Conservation (phyloP, 2,329 filamentous ascomycete species). For the Basipetospora chlamydospora region DNA sequence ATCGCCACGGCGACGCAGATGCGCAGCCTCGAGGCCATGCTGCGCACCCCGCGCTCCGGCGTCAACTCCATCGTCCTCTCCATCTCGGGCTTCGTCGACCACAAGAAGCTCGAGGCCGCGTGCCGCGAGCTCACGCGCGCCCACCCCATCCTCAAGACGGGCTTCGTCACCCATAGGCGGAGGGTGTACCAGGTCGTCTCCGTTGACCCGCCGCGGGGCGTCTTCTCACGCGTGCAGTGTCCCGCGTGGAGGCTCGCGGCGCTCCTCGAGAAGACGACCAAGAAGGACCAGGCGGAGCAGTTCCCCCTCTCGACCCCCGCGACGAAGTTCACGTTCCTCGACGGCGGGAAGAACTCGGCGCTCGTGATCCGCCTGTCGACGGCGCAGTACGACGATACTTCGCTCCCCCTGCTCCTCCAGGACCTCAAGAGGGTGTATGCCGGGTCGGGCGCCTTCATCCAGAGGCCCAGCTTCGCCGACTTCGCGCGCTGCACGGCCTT, state of each 20-base stretch:
- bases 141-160: slow-evolving; percentile 39
- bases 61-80: slow-evolving; percentile 33
- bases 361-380: slow-evolving; percentile 32
- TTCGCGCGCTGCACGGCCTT: slow-evolving; percentile 26
- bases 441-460: slow-evolving; percentile 16
- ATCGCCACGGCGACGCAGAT: slow-evolving; percentile 34
- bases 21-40: slow-evolving; percentile 30
- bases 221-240: slow-evolving; percentile 18
- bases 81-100: slow-evolving; percentile 27
- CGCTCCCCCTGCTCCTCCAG: slow-evolving; percentile 29
- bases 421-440: slow-evolving; percentile 33
- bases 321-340: slow-evolving; percentile 35
- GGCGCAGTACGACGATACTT: slow-evolving; percentile 33
- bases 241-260: slow-evolving; percentile 23
- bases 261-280: slow-evolving; percentile 25
- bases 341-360: slow-evolving; percentile 30
- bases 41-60: slow-evolving; percentile 27
- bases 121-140: slow-evolving; percentile 27
- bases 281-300: slow-evolving; percentile 24
- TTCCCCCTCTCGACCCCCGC: slow-evolving; percentile 25
- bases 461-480: slow-evolving; percentile 30
- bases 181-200: slow-evolving; percentile 31
- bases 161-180: slow-evolving; percentile 32
- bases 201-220: not conserved
- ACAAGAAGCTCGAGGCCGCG: slow-evolving; percentile 28